A percentile compares a stretch with the other conserved stretches of the same genome.
These are phyloP conservation scores for Penicillium sp. DNA, from an alignment of 2,329 filamentous ascomycete species.

Conservation along the genomic window DNA sequence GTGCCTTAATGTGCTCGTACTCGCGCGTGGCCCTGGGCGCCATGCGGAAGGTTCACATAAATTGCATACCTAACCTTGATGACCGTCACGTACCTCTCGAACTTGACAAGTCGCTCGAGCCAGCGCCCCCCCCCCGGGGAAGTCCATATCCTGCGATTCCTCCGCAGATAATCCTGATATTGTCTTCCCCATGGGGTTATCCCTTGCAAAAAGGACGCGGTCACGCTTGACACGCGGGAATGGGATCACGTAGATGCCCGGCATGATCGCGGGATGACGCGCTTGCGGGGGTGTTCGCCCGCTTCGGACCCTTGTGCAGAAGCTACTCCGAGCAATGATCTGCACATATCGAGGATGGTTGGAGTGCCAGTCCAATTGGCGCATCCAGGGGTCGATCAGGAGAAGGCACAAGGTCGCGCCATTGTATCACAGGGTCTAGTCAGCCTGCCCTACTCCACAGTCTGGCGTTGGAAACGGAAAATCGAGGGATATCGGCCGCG, in stretches of 20 bases:
- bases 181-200: background rate
- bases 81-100: background rate
- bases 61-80: background rate
- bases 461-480: background rate
- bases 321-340: conserved; percentile 10
- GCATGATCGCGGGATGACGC: conserved; percentile 19
- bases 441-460: conserved; percentile 18
- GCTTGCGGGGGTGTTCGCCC: background rate
- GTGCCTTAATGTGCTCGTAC: background rate
- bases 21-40: background rate
- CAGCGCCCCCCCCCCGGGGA: background rate
- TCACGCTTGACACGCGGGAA: conserved; percentile 9
- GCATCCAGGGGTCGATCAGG: background rate
- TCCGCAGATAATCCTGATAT: background rate
- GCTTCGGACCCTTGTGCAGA: background rate
- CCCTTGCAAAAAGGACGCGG: conserved; percentile 5
- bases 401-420: conserved; percentile 5
- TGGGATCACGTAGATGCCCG: conserved; percentile 19
- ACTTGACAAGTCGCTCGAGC: background rate
- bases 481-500: background rate
- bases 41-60: background rate
- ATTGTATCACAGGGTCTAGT: conserved; percentile 22
- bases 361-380: conserved; percentile 5
- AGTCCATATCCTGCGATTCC: background rate
- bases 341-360: background rate